phyloP scores from a whole-genome alignment of 495 filamentous ascomycete genomes.

The Xanthoparmelia taractica region DNA sequence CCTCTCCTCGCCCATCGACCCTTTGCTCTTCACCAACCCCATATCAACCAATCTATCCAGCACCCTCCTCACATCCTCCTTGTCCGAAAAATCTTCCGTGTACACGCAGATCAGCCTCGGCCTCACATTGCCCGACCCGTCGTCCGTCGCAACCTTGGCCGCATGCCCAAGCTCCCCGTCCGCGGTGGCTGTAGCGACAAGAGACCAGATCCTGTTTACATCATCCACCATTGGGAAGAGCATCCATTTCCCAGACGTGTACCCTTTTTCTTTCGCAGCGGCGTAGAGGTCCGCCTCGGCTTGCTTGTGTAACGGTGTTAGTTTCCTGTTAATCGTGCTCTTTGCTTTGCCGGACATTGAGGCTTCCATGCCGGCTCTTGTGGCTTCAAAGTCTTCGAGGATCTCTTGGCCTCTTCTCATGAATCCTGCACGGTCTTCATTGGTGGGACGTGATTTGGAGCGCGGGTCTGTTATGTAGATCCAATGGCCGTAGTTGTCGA shows the following conservation, averaged over 20 bases:
- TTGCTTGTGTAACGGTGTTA: constrained; percentile 43
- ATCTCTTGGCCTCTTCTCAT: constrained; percentile 37
- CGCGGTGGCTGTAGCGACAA: constrained; percentile 54
- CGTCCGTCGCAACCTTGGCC: constrained; percentile 61
- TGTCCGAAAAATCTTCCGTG: constrained; percentile 63
- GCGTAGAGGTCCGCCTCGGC: constrained; percentile 48
- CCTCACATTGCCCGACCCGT: constrained; percentile 30
- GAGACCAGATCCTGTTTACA: constrained; percentile 58
- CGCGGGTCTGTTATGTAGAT: constrained; percentile 58
- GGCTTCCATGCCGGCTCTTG: constrained; percentile 35
- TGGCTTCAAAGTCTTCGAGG: constrained; percentile 34
- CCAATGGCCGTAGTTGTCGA: constrained; percentile 45
- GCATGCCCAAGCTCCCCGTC: constrained; percentile 56
- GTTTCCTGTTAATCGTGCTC: constrained; percentile 39
- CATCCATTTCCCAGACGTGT: constrained; percentile 79
- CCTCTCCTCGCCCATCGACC: constrained; percentile 26
- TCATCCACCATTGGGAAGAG: constrained; percentile 51
- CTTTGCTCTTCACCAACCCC: constrained; percentile 43
- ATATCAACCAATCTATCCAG: constrained; percentile 50
- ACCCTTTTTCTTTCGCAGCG: constrained; percentile 47
- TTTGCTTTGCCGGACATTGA: constrained; percentile 35
- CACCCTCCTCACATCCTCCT: constrained; percentile 59
- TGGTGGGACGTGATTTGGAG: constrained; percentile 21
- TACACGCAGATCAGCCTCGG: constrained; percentile 64
- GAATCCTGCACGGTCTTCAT: constrained; percentile 37